Evolutionary conservation across 345 rosid species (phyloP), one percentile per base, ranked within the genome.

Genomic region (Murraya koenigii): DNA sequence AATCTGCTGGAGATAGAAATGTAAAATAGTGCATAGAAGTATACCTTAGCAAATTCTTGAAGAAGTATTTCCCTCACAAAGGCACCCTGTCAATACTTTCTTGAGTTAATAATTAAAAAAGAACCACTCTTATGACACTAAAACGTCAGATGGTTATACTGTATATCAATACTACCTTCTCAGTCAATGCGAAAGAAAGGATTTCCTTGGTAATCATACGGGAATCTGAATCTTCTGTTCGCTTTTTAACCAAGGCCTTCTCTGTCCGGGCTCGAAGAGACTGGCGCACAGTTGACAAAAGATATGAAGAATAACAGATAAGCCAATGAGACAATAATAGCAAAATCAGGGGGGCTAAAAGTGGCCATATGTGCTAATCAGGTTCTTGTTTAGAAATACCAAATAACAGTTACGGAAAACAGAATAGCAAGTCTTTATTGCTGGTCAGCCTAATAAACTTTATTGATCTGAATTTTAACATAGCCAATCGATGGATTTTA

Each of bases 21-120:
- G 55, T 33, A 55, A 64, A 23, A 11, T 20, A 69, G 39, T 36
- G 63, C 60, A 38, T 52, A 22, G 78, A 82, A 76, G 4, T 84
- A 54, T 78, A 93, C 98, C 97, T 94, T 94, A 10, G 97, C 92
- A 47, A 93, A 83, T 82, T 94, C 98, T 84, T 83, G 87, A 86
- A 94, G 86, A 80, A 94, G 83, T 79, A 94, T 89, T 80, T 94
- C 97, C 86, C 97, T 91, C 75, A 92, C 90, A 79, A 91, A 91
- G 39, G 90, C 79, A 75, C 97, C 98, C 98, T 94, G 89, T 75
- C 76, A 86, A 80, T 32, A 74, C 75, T 49, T 70, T 52, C 71
- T 75, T 75, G 66, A 38, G 59, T 17, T 8, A 69, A 59, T 58
- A 75, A 65, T 22, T 35, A 80, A 68, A 76, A 76, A 38, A 71